Evolutionary conservation across 2,329 filamentous ascomycete species (phyloP).

Genomic region (Aspergillus aculeatinus): DNA sequence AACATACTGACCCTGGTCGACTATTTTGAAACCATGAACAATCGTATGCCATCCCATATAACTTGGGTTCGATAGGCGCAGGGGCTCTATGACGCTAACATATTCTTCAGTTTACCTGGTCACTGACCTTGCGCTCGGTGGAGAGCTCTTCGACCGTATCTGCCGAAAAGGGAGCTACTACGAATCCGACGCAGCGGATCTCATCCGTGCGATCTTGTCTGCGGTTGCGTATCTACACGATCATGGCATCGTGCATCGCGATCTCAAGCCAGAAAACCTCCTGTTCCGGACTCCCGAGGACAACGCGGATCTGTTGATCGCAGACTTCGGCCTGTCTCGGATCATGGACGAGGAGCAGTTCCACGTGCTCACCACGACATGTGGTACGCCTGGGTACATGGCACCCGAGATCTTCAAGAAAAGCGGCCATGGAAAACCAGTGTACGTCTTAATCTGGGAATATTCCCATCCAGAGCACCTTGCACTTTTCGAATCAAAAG

Average conservation of each 20-base stretch:
- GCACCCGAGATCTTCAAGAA: constrained; percentile 99
- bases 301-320: constrained; percentile 93
- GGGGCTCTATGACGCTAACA: constrained; percentile 11
- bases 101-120: constrained; percentile 75
- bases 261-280: constrained; percentile 95
- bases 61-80: not conserved
- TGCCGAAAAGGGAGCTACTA: constrained; percentile 98
- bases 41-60: constrained; percentile 54
- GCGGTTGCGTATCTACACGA: constrained; percentile 99
- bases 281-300: constrained; percentile 97
- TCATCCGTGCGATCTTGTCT: constrained; percentile 90
- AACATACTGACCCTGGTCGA: constrained; percentile 97
- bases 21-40: constrained; percentile 99
- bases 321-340: constrained; percentile 90
- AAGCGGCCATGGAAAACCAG: constrained; percentile 93
- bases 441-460: constrained; percentile 51
- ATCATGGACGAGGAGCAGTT: constrained; percentile 99
- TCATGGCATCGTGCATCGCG: constrained; percentile 96
- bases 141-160: constrained; percentile 97
- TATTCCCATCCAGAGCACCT: not conserved
- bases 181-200: constrained; percentile 91
- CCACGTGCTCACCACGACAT: constrained; percentile 95
- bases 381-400: constrained; percentile 98
- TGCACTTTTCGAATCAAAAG: not conserved
- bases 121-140: constrained; percentile 91